Base-by-base conservation (phyloP, 305 asterid species). In the Fraxinus velutina region DNA sequence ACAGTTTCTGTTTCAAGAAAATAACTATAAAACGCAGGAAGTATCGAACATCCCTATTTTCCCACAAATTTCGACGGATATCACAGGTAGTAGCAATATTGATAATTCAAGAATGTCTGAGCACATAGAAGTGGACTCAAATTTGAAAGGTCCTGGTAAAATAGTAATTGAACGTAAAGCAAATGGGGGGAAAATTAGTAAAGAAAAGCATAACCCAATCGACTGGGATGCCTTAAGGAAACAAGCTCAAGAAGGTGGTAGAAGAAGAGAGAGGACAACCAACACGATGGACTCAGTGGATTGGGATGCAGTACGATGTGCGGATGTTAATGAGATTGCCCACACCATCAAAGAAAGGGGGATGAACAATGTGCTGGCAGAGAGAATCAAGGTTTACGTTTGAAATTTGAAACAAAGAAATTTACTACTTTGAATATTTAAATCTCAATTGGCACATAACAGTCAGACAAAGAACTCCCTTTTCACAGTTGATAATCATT, bases 341-440 rank as follows among this genome's bases (percentile, higher is more conserved):
- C 78, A 91, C 13, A 87, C 98, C 79, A 93, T 96, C 80, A 94
- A 88, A 86, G 98, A 92, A 80, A 90, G 99, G 90, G 99, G 99
- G 82, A 96, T 96, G 99, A 94, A 94, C 89, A 96, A 96, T 83
- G 87, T 86, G 91, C 91, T 96, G 76, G 98, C 98, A 62, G 96
- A 84, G 90, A 92, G 99, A 88, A 96, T 96, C 85, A 88, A 94
- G 94, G 99, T 94, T 85, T 81, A 74, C 17, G 72, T 44, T 75
- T 75, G 75, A 79, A 85, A 79, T 44, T 13, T 71, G 80, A 52
- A 72, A 50, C 76, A 83, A 64, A 77, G 32, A 77, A 57, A 33
- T 60, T 37, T 73, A 42, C 73, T 83, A 15, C 19, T 47, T 47
- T 62, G 32, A 17, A 27, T 66, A 55, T 76, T 75, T 81, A 12